Percentiles rank a stretch among this genome's conserved stretches.
Evolutionary conservation across 179 eudicot species (phyloP).

Genomic region (Gypsophila paniculata): DNA sequence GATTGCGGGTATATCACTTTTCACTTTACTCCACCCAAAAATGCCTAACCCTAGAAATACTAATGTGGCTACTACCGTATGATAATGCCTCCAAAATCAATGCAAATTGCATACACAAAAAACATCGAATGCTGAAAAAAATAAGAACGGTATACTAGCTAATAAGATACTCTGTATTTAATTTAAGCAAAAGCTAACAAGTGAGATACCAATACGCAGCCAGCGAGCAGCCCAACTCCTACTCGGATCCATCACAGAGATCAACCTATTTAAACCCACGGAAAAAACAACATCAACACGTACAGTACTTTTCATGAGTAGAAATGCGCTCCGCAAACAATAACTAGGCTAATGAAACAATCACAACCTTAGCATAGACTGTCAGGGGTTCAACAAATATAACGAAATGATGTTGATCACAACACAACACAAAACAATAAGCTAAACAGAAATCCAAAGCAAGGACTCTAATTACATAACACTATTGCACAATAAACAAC

Average conservation of each 20-base stretch:
- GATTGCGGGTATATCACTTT: not conserved
- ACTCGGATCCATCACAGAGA: slow-evolving; percentile 90
- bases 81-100: not conserved
- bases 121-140: not conserved
- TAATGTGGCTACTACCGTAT: not conserved
- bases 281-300: slow-evolving; percentile 1
- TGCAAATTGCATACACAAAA: not conserved
- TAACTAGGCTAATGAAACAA: not conserved
- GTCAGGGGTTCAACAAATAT: not conserved
- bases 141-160: too few species aligned
- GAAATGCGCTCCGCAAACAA: not conserved
- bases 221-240: slow-evolving; percentile 98
- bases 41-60: not conserved
- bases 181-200: not conserved
- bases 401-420: not conserved
- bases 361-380: not conserved
- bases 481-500: too few species aligned
- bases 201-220: slow-evolving; percentile 75
- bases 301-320: not conserved
- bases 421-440: not conserved
- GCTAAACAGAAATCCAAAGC: not conserved
- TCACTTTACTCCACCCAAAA: not conserved
- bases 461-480: not conserved
- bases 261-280: slow-evolving; percentile 40
- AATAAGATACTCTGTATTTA: not conserved